These are phyloP conservation scores for Chlamydomonas sphaeroides DNA, from an alignment of 139 green algal species.

Conservation along the genomic window DNA sequence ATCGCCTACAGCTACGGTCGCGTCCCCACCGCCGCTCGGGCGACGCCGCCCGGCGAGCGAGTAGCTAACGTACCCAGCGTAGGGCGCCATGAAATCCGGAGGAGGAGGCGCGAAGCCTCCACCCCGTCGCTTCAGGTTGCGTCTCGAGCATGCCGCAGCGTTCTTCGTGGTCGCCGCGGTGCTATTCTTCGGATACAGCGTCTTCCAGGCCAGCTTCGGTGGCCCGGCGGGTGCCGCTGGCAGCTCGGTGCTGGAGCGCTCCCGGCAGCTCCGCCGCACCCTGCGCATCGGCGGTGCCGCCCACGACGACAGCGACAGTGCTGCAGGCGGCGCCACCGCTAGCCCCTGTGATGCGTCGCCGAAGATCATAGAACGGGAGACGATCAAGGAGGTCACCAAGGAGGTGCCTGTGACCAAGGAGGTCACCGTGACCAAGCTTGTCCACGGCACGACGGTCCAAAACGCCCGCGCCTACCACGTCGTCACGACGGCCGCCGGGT, in stretches of 20 bases:
- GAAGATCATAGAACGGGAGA: too few species aligned
- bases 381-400: background rate
- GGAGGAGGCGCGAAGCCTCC: background rate
- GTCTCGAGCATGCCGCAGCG: slow-evolving; percentile 23
- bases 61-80: too few species aligned
- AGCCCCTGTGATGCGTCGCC: background rate
- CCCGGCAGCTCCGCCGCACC: background rate
- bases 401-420: background rate
- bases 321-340: background rate
- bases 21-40: too few species aligned
- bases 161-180: slow-evolving; percentile 27
- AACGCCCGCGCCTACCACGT: slow-evolving; percentile 73
- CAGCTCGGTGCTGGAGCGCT: background rate
- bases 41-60: too few species aligned
- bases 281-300: background rate
- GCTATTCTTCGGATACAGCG: slow-evolving; percentile 31
- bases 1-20: too few species aligned
- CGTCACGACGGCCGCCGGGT: slow-evolving; percentile 79
- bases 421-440: slow-evolving; percentile 34
- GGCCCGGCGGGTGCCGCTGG: background rate
- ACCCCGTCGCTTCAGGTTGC: background rate
- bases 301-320: background rate
- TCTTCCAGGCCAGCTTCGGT: slow-evolving; percentile 13
- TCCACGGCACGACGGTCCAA: slow-evolving; percentile 35
- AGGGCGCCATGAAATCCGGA: slow-evolving; percentile 20